These are phyloP conservation scores for Penicillium sp. DNA, from an alignment of 2,329 filamentous ascomycete species.

Conservation along the genomic window DNA sequence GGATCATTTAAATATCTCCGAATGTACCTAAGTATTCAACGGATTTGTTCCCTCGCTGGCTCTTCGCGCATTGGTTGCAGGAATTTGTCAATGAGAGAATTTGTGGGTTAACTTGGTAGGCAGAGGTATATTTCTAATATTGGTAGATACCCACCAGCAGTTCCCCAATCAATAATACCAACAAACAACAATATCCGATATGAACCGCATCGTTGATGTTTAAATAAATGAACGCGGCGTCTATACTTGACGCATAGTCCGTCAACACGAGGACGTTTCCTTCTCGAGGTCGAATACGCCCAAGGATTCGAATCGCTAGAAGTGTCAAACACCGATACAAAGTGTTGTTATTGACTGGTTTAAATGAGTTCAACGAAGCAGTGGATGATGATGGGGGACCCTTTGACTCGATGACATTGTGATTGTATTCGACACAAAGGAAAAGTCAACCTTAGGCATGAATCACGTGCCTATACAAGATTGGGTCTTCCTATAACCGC, in stretches of 20 bases:
- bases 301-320: slow-evolving; percentile 20
- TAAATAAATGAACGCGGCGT: slow-evolving; percentile 25
- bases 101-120: no score
- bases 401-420: slow-evolving; percentile 7
- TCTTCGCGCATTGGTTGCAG: no score
- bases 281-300: slow-evolving; percentile 17
- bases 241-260: slow-evolving; percentile 34
- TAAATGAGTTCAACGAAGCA: slow-evolving; percentile 5
- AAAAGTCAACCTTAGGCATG: no score
- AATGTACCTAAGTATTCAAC: no score
- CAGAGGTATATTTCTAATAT: no score
- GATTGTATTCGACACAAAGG: background rate
- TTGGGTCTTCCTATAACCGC: no score
- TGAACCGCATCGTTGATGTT: slow-evolving; percentile 35
- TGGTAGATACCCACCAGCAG: no score
- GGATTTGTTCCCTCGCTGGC: no score
- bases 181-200: slow-evolving; percentile 26
- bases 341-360: slow-evolving; percentile 16
- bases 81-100: no score
- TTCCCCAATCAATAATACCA: slow-evolving; percentile 42
- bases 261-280: slow-evolving; percentile 31
- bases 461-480: no score
- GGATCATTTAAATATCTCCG: slow-evolving; percentile 22
- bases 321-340: slow-evolving; percentile 19
- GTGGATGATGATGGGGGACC: slow-evolving; percentile 2